Percentiles rank a stretch among this genome's conserved stretches.
Evolutionary conservation across 2,329 filamentous ascomycete species (phyloP).

Genomic region (Pseudogymnoascus sp.): DNA sequence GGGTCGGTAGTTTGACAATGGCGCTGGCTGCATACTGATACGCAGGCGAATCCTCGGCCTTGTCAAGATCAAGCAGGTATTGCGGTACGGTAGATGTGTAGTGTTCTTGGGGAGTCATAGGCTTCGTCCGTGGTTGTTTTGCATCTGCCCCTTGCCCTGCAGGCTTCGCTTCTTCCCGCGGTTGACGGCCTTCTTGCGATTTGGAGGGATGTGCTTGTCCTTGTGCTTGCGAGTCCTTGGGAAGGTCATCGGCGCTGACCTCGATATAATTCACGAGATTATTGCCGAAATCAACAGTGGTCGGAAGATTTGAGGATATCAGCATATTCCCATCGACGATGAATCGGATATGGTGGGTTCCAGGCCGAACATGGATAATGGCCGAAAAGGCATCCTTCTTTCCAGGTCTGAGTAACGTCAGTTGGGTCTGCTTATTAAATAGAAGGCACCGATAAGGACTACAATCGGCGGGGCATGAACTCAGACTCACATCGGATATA

Average conservation of each 20-base stretch:
- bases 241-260: conserved; percentile 67
- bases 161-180: conserved; percentile 24
- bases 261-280: conserved; percentile 98
- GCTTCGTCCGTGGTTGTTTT: conserved; percentile 44
- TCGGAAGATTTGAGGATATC: conserved; percentile 77
- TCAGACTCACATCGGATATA: conserved; percentile 61
- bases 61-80: conserved; percentile 80
- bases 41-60: conserved; percentile 64
- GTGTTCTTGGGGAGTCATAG: conserved; percentile 44
- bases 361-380: conserved; percentile 74
- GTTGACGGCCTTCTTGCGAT: conserved; percentile 22
- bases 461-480: conserved; percentile 33
- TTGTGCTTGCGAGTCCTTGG: conserved; percentile 21
- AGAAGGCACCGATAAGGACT: not conserved
- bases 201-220: conserved; percentile 26
- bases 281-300: conserved; percentile 95
- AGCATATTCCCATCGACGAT: conserved; percentile 90
- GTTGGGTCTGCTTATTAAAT: not conserved
- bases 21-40: conserved; percentile 69
- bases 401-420: conserved; percentile 24
- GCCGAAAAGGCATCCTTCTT: conserved; percentile 60
- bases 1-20: conserved; percentile 70
- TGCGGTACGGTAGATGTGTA: conserved; percentile 72
- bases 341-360: conserved; percentile 95
- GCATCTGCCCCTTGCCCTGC: conserved; percentile 35